Evolutionary conservation across 1,139 yeast species (phyloP).

Genomic region (Blastobotrys capitulatus): DNA sequence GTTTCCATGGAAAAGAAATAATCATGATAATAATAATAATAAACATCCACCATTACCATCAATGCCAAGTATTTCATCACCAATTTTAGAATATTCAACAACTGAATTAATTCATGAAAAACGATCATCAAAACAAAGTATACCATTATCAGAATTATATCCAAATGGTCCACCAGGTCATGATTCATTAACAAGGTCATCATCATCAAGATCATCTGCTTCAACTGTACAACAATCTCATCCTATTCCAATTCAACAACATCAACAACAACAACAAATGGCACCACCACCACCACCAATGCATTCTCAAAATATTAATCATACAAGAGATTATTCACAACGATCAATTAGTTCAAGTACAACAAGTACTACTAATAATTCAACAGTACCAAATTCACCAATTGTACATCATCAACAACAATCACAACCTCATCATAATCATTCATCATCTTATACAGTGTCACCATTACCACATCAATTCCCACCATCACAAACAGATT

Average conservation of each 20-base stretch:
- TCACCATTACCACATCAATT: conserved; percentile 2
- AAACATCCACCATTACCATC: conserved; percentile 10
- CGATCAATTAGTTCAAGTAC: conserved; percentile 2
- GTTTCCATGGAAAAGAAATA: conserved; percentile 16
- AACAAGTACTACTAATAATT: not conserved
- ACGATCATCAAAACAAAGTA: conserved; percentile 6
- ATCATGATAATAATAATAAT: not conserved
- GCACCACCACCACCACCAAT: too few species aligned
- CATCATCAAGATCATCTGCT: conserved; percentile 6
- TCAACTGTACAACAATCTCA: not conserved
- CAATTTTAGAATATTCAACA: conserved; percentile 25
- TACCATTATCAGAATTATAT: conserved; percentile 10
- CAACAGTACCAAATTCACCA: not conserved
- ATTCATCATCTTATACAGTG: not conserved
- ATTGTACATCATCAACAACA: not conserved
- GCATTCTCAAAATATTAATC: not conserved
- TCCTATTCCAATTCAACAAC: too few species aligned
- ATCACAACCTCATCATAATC: not conserved
- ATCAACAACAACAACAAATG: not conserved
- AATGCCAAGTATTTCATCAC: conserved; percentile 22
- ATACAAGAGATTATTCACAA: conserved; percentile 6
- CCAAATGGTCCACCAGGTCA: conserved; percentile 11
- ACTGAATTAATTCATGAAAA: conserved; percentile 21
- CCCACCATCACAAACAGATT: conserved; percentile 5
- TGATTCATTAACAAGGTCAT: not conserved